A percentile compares a stretch with the other conserved stretches of the same genome.
phyloP scores from a whole-genome alignment of 352 stramenopile species.

The Pythium rishiriense region DNA sequence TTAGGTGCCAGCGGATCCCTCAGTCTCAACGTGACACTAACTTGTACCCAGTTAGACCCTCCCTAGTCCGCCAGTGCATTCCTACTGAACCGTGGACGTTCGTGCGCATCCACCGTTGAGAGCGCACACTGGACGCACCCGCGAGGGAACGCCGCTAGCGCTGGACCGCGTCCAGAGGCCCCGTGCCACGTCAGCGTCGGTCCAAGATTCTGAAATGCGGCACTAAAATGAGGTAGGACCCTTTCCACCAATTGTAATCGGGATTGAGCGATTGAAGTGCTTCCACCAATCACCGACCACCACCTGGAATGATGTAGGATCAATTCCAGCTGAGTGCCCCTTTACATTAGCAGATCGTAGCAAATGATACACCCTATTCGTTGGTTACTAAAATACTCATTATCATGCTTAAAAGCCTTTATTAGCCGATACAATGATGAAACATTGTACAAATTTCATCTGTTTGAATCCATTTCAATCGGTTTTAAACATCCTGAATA shows the following conservation, averaged over 20 bases:
- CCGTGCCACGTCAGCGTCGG: not conserved
- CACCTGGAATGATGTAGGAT: conserved; percentile 7
- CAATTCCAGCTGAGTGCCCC: not conserved
- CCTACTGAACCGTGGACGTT: too few species aligned
- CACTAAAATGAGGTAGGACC: not conserved
- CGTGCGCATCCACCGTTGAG: not conserved
- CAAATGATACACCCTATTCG: too few species aligned
- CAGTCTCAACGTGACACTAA: not conserved
- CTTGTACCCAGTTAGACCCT: not conserved
- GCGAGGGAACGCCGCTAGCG: not conserved
- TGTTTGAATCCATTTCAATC: not conserved
- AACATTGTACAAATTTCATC: not conserved
- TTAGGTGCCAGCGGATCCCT: not conserved
- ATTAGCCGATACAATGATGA: not conserved
- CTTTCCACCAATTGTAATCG: not conserved
- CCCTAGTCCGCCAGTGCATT: too few species aligned
- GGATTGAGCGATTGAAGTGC: not conserved
- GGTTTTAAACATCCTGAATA: conserved; percentile 7
- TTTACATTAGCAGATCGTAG: too few species aligned
- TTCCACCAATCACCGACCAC: conserved; percentile 10
- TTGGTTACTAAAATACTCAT: too few species aligned
- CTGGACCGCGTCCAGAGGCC: too few species aligned
- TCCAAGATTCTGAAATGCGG: not conserved
- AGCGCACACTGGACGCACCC: not conserved
- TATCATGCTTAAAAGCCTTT: not conserved